A percentile compares a stretch with the other conserved stretches of the same genome.
Conservation (phyloP, 208 protist genomes). For the Wallacemonas sp. region DNA sequence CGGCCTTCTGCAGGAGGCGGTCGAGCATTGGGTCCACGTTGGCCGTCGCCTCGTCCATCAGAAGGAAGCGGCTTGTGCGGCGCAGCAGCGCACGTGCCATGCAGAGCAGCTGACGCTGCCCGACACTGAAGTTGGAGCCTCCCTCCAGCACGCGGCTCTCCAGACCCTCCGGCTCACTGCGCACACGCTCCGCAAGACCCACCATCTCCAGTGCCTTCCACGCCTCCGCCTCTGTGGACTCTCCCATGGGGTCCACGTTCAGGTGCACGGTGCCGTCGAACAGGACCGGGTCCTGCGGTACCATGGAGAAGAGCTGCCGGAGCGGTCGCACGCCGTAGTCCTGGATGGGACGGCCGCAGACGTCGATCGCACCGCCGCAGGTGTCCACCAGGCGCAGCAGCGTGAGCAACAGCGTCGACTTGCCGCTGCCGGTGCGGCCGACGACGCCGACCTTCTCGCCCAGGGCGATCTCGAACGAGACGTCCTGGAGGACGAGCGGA, state of each 20-base stretch:
- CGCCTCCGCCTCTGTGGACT: slow-evolving; percentile 31
- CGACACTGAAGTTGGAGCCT: slow-evolving; percentile 71
- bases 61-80: slow-evolving; percentile 55
- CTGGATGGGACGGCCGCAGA: slow-evolving; percentile 40
- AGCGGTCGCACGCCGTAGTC: slow-evolving; percentile 47
- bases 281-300: slow-evolving; percentile 85
- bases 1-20: slow-evolving; percentile 55
- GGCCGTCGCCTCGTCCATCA: slow-evolving; percentile 87
- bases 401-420: slow-evolving; percentile 81
- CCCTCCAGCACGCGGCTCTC: slow-evolving; percentile 39
- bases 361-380: slow-evolving; percentile 49
- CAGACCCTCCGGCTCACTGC: slow-evolving; percentile 21
- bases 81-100: slow-evolving; percentile 72
- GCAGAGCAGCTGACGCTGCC: slow-evolving; percentile 78
- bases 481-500: slow-evolving; percentile 62
- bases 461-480: slow-evolving; percentile 53
- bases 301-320: slow-evolving; percentile 74
- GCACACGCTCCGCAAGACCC: slow-evolving; percentile 28
- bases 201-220: slow-evolving; percentile 40
- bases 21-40: slow-evolving; percentile 76
- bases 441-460: slow-evolving; percentile 86
- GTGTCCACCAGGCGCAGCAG: slow-evolving; percentile 74
- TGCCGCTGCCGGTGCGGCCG: slow-evolving; percentile 85
- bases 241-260: slow-evolving; percentile 76
- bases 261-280: slow-evolving; percentile 74